Evolutionary conservation across 208 protist genomes (phyloP).

Genomic region (Strigomonas galati): DNA sequence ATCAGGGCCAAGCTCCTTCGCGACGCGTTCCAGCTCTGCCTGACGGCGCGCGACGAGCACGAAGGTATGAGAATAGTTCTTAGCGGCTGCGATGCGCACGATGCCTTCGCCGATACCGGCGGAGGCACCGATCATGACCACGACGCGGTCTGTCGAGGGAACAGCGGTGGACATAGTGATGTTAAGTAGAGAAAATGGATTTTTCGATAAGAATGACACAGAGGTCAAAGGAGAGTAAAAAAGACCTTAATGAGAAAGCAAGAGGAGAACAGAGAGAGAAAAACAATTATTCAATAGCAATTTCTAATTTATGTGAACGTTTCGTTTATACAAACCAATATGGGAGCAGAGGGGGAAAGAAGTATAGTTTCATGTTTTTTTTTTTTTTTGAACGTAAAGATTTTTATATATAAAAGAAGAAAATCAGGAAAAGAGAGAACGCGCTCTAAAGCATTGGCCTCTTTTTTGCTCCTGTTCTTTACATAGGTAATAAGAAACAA

Average conservation of each 20-base stretch:
- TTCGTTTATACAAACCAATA: too few species aligned
- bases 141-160: slow-evolving; percentile 2
- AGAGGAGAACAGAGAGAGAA: slow-evolving; percentile 10
- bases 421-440: too few species aligned
- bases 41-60: slow-evolving; percentile 16
- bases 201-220: background rate
- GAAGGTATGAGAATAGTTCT: slow-evolving; percentile 8
- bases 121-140: slow-evolving; percentile 16
- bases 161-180: background rate
- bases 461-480: too few species aligned
- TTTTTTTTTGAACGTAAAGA: too few species aligned
- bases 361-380: too few species aligned
- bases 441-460: too few species aligned
- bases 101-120: slow-evolving; percentile 17
- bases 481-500: slow-evolving; percentile 4
- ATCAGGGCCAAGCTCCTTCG: background rate
- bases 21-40: slow-evolving; percentile 13
- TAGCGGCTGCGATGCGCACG: background rate
- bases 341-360: background rate
- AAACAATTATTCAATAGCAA: background rate
- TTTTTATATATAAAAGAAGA: slow-evolving; percentile 1
- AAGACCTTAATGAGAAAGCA: slow-evolving; percentile 4
- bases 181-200: too few species aligned
- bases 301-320: background rate
- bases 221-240: too few species aligned